A percentile compares a stretch with the other conserved stretches of the same genome.
These are phyloP conservation scores for Nemophila menziesii DNA, from an alignment of 257 asterid species.

Conservation along the genomic window DNA sequence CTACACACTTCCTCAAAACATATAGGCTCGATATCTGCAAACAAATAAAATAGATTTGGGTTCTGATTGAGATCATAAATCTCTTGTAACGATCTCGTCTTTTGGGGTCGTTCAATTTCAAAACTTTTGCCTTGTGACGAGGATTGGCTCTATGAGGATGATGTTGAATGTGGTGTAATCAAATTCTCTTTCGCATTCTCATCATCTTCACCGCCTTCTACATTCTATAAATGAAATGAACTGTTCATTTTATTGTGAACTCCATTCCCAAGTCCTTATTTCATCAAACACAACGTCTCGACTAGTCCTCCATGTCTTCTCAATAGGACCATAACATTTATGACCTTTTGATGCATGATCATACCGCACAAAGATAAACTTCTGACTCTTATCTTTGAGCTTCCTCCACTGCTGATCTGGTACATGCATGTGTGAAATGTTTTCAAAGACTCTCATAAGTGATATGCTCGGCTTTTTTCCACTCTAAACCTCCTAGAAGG, in stretches of 20 bases:
- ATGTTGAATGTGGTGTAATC: neutral
- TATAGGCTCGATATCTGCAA: constrained; percentile 2
- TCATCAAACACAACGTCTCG: constrained; percentile 6
- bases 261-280: neutral
- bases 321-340: too few species aligned
- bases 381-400: too few species aligned
- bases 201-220: neutral
- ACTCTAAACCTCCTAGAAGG: constrained; percentile 2
- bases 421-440: neutral
- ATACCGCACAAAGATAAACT: neutral
- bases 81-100: neutral
- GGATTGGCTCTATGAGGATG: too few species aligned
- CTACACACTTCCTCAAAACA: neutral
- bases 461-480: neutral
- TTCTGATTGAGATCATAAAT: neutral
- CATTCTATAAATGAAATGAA: neutral
- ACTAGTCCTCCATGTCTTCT: too few species aligned
- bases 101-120: neutral
- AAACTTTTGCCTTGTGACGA: neutral
- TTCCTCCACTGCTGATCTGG: neutral
- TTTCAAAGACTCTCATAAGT: constrained; percentile 1
- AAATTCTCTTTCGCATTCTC: neutral
- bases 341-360: neutral
- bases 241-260: neutral
- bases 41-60: neutral